Conservation (phyloP, 2,329 filamentous ascomycete species). For the Colletotrichum sojae region DNA sequence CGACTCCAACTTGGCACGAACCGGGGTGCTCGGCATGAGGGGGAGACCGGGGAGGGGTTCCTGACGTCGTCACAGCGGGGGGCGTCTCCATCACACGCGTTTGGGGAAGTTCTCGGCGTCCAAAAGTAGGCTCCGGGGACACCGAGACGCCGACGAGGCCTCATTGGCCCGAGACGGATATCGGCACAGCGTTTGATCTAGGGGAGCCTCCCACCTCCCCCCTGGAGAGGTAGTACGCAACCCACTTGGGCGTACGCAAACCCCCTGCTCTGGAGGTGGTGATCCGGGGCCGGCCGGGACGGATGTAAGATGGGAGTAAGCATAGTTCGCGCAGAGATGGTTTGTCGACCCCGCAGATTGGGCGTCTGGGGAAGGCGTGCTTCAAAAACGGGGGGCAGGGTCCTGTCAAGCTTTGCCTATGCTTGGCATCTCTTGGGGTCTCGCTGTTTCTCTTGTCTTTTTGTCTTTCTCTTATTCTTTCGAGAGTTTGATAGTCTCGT, state of each 20-base stretch:
- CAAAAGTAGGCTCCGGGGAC: slow-evolving; percentile 30
- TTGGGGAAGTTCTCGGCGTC: slow-evolving; percentile 8
- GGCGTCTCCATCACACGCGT: not conserved
- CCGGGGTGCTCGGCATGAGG: slow-evolving; percentile 13
- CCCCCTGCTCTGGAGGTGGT: too few relatives aligned
- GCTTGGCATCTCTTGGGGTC: slow-evolving; percentile 22
- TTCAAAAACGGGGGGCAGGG: slow-evolving; percentile 31
- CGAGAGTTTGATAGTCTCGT: not conserved
- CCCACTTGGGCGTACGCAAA: too few relatives aligned
- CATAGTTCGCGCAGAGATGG: slow-evolving; percentile 4
- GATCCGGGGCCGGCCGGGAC: slow-evolving; percentile 1
- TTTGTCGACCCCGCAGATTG: slow-evolving; percentile 20
- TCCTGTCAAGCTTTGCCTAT: slow-evolving; percentile 21
- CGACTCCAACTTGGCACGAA: slow-evolving; percentile 6
- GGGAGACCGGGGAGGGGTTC: not conserved
- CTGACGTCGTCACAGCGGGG: slow-evolving; percentile 30
- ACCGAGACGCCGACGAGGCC: not conserved
- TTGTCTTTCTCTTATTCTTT: not conserved
- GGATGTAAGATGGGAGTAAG: slow-evolving; percentile 9
- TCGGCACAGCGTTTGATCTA: slow-evolving; percentile 10
- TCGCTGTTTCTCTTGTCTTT: slow-evolving; percentile 18
- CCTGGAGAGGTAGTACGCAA: too few relatives aligned
- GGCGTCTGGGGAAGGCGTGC: slow-evolving; percentile 34
- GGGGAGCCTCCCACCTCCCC: too few relatives aligned
- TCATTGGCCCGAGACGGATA: slow-evolving; percentile 35